Conservation (phyloP, 139 green algal genomes). For the Microglena sp. region DNA sequence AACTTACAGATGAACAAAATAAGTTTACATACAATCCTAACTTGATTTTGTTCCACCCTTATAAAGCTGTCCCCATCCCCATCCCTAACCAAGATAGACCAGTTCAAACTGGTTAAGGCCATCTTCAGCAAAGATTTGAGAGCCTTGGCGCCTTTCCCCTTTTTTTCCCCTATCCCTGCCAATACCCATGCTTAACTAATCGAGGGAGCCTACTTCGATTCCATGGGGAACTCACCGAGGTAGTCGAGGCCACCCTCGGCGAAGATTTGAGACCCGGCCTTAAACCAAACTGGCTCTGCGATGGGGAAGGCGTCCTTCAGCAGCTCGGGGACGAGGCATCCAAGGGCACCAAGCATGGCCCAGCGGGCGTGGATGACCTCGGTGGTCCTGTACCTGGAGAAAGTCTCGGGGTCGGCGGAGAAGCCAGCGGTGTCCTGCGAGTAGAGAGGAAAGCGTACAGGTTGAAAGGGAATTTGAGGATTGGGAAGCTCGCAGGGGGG, state of each 20-base stretch:
- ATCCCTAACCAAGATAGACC: too few relatives aligned
- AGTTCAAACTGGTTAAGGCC: too few relatives aligned
- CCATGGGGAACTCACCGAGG: constrained; percentile 63
- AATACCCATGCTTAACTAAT: too few relatives aligned
- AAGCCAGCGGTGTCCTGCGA: constrained; percentile 76
- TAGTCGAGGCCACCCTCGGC: constrained; percentile 69
- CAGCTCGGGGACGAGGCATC: constrained; percentile 34
- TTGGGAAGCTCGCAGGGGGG: too few relatives aligned
- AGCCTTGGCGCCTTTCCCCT: too few relatives aligned
- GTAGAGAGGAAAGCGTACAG: not conserved
- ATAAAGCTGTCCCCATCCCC: too few relatives aligned
- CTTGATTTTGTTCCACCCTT: too few relatives aligned
- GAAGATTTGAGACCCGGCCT: constrained; percentile 80
- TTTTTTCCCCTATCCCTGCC: too few relatives aligned
- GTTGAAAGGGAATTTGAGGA: not conserved
- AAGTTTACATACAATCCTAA: too few relatives aligned
- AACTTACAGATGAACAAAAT: too few relatives aligned
- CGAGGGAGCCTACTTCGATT: too few relatives aligned
- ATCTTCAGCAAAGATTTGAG: too few relatives aligned
- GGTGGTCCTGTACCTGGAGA: constrained; percentile 58
- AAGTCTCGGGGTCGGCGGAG: constrained; percentile 90
- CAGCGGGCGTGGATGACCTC: constrained; percentile 78
- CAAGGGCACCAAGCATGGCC: constrained; percentile 61
- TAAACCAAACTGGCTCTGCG: constrained; percentile 76
- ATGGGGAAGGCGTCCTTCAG: constrained; percentile 8